Evolutionary conservation across 2,329 filamentous ascomycete species (phyloP), one percentile per base, ranked within the genome.

Genomic region (Fusarium newnesense): DNA sequence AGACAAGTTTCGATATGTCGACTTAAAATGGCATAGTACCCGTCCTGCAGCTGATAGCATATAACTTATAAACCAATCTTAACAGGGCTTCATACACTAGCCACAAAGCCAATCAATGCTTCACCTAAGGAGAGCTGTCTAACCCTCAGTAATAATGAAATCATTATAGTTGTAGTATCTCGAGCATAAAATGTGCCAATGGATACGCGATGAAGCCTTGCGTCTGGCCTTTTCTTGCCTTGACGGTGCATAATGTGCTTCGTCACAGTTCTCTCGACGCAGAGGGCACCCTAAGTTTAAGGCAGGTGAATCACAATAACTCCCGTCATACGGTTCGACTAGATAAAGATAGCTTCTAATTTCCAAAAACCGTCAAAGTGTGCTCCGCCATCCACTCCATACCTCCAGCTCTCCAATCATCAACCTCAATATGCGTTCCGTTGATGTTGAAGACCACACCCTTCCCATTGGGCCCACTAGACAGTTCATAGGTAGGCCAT

Each of bases 351-450:
- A 30, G 12, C 18, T 21, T 12, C 5, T 43, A 76, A 30, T 77
- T 76, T 6, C 80, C 80, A 46, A 80, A 76, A 2, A 80, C 68
- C 2, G 69, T 63, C 56, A 81, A 66, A 19, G 73, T 64, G 34
- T 82, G 72, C 19, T 80, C 72, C 4, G 61, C 69, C 42, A 81
- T 61, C 77, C 78, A 82, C 16, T 72, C 64, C 28, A 81, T 79
- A 6, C 77, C 80, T 5, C 65, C 70, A 21, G 72, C 65, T 40
- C 80, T 71, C 74, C 77, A 81, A 40, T 80, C 61, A 13, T 82
- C 80, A 5, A 64, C 62, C 72, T 82, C 80, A 28, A 77, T 44
- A 11, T 61, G 59, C 28, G 67, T 77, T 16, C 75, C 75, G 28
- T 76, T 52, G 9, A 79, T 58, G 28, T 58, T 67, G 46, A 79